Percentiles rank a stretch among this genome's conserved stretches.
Evolutionary conservation across 495 filamentous ascomycete genomes (phyloP).

Genomic region (Pyronema omphalodes): DNA sequence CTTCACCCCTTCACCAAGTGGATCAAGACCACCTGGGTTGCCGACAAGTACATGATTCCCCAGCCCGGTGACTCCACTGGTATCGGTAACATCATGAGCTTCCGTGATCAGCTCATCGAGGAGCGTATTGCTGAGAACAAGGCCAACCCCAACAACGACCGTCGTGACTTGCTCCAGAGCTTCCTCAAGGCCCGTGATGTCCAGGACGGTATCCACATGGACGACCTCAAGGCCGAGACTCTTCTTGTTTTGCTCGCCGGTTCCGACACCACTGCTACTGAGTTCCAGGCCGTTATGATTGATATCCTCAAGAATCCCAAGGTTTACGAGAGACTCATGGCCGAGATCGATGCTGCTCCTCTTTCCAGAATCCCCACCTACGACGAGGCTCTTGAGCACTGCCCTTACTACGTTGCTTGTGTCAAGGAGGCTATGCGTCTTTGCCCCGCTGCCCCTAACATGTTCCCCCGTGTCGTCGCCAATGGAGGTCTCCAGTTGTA

Average conservation of each 20-base stretch:
- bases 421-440: conserved; percentile 35
- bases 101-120: conserved; percentile 33
- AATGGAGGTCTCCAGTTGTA: conserved; percentile 35
- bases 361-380: conserved; percentile 25
- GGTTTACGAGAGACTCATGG: conserved; percentile 35
- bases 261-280: conserved; percentile 44
- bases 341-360: conserved; percentile 32
- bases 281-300: conserved; percentile 36
- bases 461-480: conserved; percentile 31
- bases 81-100: conserved; percentile 25
- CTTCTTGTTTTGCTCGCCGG: conserved; percentile 40
- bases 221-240: conserved; percentile 37
- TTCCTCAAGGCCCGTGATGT: conserved; percentile 30
- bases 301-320: conserved; percentile 32
- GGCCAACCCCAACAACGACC: conserved; percentile 2
- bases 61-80: conserved; percentile 33
- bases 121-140: conserved; percentile 26
- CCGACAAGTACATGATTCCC: conserved; percentile 36
- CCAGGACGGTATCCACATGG: conserved; percentile 24
- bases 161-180: conserved; percentile 18
- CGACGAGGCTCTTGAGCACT: conserved; percentile 25
- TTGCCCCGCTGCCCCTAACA: conserved; percentile 28
- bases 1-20: conserved; percentile 37
- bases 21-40: conserved; percentile 33
- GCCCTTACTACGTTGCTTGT: conserved; percentile 35